phyloP scores from a whole-genome alignment of 306 rosid genomes.

The Senna tora region DNA sequence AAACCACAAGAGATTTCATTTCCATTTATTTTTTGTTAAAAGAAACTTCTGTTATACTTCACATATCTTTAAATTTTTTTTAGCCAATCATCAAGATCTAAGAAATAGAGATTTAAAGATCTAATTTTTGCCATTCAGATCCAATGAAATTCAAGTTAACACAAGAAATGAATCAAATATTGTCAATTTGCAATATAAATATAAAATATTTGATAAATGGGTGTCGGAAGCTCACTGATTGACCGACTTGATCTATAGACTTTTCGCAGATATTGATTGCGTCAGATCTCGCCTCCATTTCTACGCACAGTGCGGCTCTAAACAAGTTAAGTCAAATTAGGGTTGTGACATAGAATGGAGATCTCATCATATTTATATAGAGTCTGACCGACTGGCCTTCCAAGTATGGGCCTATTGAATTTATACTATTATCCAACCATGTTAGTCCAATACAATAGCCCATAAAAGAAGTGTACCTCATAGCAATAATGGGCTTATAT shows the following conservation, averaged over 20 bases:
- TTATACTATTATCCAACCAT: no score
- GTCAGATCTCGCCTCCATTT: background rate
- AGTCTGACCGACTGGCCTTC: background rate
- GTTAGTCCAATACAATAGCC: no score
- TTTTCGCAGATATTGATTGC: background rate
- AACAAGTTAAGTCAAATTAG: background rate
- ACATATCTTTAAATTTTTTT: background rate
- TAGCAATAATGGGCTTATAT: no score
- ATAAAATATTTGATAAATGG: background rate
- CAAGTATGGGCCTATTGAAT: no score
- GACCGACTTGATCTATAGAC: background rate
- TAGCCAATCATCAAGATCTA: background rate
- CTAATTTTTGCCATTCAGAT: background rate
- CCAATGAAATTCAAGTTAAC: background rate
- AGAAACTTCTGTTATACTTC: no score
- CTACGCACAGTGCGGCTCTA: background rate
- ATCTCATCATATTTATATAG: no score
- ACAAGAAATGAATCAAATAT: no score
- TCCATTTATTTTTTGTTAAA: no score
- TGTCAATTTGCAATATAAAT: no score
- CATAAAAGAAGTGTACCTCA: no score
- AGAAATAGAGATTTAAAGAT: background rate
- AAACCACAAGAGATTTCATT: background rate
- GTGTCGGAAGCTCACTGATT: background rate
- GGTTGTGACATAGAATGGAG: background rate